Conservation (phyloP, 2,329 filamentous ascomycete species). For the Beauveria sp. region DNA sequence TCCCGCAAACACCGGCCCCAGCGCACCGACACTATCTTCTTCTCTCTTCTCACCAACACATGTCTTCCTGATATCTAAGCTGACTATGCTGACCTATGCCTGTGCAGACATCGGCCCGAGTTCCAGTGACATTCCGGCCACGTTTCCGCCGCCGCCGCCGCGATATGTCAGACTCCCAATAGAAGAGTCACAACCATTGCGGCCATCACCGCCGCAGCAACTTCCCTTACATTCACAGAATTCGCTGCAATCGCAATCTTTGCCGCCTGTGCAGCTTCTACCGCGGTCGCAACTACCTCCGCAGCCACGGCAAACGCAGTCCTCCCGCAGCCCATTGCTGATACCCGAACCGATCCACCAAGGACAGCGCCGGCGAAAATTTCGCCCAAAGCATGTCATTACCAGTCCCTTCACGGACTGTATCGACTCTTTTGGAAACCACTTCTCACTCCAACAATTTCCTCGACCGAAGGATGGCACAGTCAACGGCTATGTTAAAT, state of each 20-base stretch:
- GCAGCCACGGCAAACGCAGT: not conserved
- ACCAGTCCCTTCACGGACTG: constrained; percentile 27
- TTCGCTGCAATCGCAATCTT: not conserved
- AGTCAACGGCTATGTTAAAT: constrained; percentile 32
- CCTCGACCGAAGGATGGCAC: constrained; percentile 24
- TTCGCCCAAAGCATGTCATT: constrained; percentile 11
- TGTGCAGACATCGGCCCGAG: not conserved
- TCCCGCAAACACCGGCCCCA: too few species aligned
- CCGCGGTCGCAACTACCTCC: not conserved
- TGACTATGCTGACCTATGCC: not conserved
- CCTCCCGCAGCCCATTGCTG: not conserved
- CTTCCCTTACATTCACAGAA: not conserved
- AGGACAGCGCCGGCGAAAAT: constrained; percentile 11
- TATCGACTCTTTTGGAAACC: constrained; percentile 21
- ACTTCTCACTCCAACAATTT: constrained; percentile 18
- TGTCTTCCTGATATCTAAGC: too few species aligned
- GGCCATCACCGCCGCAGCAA: not conserved
- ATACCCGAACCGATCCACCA: not conserved
- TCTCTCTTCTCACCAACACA: too few species aligned
- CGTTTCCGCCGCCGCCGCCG: not conserved
- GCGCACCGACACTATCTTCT: too few species aligned
- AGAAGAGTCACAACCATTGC: not conserved
- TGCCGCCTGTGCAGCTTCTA: not conserved
- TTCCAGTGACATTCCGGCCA: not conserved
- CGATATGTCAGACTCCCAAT: not conserved